Conservation (phyloP, 2,329 filamentous ascomycete species). For the Thelonectria rubi region DNA sequence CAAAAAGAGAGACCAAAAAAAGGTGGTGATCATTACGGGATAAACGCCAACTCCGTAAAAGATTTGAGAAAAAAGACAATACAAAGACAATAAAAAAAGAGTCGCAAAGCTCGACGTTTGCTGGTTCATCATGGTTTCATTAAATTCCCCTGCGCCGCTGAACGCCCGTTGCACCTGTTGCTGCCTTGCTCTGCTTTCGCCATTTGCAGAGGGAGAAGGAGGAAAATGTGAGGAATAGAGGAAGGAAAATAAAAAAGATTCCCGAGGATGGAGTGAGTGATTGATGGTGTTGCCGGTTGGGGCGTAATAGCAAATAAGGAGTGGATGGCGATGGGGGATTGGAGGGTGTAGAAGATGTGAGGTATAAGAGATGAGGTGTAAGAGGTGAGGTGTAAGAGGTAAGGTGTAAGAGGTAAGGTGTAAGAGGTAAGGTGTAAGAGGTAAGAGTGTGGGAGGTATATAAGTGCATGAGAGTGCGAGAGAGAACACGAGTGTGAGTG, state of each 20-base stretch:
- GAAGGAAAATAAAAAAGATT: conserved; percentile 15
- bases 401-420: not conserved
- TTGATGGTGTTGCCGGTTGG: conserved; percentile 2
- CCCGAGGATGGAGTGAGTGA: conserved; percentile 12
- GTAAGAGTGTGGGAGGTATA: not conserved
- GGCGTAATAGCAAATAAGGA: conserved; percentile 26
- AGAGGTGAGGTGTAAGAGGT: not conserved
- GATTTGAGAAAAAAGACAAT: conserved; percentile 11
- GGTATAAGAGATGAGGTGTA: not conserved
- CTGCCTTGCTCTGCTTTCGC: conserved; percentile 26
- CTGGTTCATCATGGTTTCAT: conserved; percentile 37
- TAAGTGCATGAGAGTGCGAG: not conserved
- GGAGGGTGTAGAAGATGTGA: conserved; percentile 6
- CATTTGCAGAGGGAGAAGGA: conserved; percentile 32
- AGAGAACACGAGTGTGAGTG: too few relatives aligned
- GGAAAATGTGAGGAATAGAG: too few relatives aligned
- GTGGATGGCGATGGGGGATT: conserved; percentile 31
- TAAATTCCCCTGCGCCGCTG: conserved; percentile 28
- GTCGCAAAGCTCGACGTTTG: conserved; percentile 4
- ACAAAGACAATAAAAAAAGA: not conserved
- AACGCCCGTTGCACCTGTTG: conserved; percentile 23
- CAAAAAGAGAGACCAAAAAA: conserved; percentile 11
- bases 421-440: not conserved
- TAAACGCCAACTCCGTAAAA: conserved; percentile 22
- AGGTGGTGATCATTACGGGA: conserved; percentile 25